These are phyloP conservation scores for Hypomontagnella monticulosa DNA, from an alignment of 495 filamentous ascomycete species.

Conservation along the genomic window DNA sequence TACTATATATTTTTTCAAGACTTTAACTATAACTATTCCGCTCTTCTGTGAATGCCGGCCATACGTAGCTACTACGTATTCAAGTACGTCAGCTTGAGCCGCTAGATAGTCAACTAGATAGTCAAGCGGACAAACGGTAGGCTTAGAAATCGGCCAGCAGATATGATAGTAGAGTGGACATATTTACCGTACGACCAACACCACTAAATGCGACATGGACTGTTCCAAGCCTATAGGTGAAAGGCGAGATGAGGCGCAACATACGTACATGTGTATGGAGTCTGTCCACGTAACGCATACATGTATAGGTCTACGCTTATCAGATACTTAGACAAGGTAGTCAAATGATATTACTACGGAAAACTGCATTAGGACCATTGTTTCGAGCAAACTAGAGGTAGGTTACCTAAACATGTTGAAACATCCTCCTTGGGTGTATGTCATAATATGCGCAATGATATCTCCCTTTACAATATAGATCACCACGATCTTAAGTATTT, in stretches of 20 bases:
- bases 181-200: conserved; percentile 5
- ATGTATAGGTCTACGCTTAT: conserved; percentile 1
- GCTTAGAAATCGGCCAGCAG: not conserved
- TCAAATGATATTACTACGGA: conserved; percentile 26
- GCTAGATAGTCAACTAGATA: not conserved
- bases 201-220: too few species aligned
- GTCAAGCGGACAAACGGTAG: conserved; percentile 8
- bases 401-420: conserved; percentile 12
- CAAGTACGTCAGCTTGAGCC: conserved; percentile 26
- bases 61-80: conserved; percentile 14
- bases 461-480: not conserved
- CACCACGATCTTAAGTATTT: too few species aligned
- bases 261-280: conserved; percentile 1
- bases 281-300: not conserved
- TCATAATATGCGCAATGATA: not conserved
- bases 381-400: conserved; percentile 32
- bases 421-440: conserved; percentile 1
- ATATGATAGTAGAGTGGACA: not conserved
- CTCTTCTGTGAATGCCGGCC: too few species aligned
- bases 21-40: too few species aligned
- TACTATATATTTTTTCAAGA: too few species aligned
- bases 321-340: not conserved
- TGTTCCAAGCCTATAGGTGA: too few species aligned
- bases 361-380: conserved; percentile 26
- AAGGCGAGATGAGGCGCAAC: too few species aligned